These are phyloP conservation scores for Musa troglodytarum DNA, from an alignment of 176 grass and related monocot species.

Conservation along the genomic window DNA sequence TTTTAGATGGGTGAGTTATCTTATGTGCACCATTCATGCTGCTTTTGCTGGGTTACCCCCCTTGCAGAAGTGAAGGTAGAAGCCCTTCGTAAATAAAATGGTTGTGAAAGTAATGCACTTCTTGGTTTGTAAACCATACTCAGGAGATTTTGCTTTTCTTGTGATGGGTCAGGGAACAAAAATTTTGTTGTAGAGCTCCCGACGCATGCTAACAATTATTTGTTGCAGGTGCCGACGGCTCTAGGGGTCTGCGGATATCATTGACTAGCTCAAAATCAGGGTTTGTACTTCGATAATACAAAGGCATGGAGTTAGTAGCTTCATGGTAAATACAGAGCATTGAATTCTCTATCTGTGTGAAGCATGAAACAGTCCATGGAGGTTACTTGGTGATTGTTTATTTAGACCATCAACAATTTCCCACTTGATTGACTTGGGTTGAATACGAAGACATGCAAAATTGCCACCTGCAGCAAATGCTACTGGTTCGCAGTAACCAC, in stretches of 20 bases:
- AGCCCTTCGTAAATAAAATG: not conserved
- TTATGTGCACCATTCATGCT: slow-evolving; percentile 1
- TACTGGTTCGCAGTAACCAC: too few relatives aligned
- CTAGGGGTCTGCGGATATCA: slow-evolving; percentile 16
- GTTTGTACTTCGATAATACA: not conserved
- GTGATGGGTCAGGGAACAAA: slow-evolving; percentile 12
- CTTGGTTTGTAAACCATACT: slow-evolving; percentile 1
- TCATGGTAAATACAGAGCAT: too few relatives aligned
- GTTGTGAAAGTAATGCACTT: not conserved
- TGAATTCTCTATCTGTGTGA: too few relatives aligned
- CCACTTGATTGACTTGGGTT: too few relatives aligned
- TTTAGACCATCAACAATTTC: too few relatives aligned
- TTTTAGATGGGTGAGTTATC: not conserved
- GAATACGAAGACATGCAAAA: too few relatives aligned
- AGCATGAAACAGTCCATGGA: too few relatives aligned
- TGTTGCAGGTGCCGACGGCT: slow-evolving; percentile 10
- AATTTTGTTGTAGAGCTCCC: not conserved
- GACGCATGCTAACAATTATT: slow-evolving; percentile 1
- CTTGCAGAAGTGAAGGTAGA: not conserved
- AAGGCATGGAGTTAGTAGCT: too few relatives aligned
- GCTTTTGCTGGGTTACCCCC: not conserved
- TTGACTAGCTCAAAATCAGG: not conserved
- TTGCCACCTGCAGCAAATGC: too few relatives aligned
- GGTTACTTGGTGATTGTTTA: too few relatives aligned
- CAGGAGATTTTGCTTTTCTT: not conserved